Percentiles rank a stretch among this genome's conserved stretches.
These are phyloP conservation scores for Chaetomiaceae sp. DNA, from an alignment of 2,329 filamentous ascomycete genomes.

Conservation along the genomic window DNA sequence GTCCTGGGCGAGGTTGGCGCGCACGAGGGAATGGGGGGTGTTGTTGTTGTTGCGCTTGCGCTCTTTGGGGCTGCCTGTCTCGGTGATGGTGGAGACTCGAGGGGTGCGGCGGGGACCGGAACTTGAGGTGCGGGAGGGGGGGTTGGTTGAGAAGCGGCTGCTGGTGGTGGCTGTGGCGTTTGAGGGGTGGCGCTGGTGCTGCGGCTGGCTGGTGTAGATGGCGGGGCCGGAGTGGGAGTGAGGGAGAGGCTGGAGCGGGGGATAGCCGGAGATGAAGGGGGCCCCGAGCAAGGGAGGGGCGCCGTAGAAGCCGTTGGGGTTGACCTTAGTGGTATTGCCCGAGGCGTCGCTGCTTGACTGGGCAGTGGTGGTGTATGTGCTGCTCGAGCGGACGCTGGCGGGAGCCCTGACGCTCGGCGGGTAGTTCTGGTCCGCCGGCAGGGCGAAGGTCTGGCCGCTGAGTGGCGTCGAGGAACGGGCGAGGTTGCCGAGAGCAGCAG, in stretches of 20 bases:
- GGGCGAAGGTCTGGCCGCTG: neutral
- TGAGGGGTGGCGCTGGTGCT: neutral
- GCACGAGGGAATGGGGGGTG: neutral
- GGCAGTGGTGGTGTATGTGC: neutral
- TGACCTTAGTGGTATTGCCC: neutral
- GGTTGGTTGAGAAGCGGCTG: neutral
- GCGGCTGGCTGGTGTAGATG: neutral
- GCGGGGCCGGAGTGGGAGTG: neutral
- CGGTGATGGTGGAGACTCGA: neutral
- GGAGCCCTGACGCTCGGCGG: neutral
- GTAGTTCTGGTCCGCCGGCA: neutral
- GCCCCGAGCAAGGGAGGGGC: neutral
- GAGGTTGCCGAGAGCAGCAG: neutral
- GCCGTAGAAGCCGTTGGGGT: neutral
- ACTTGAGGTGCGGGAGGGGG: neutral
- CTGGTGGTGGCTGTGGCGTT: neutral
- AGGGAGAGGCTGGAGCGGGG: neutral
- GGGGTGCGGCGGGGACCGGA: neutral
- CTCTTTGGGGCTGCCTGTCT: slow-evolving; percentile 12
- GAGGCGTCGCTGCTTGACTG: neutral
- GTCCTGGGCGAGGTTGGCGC: neutral
- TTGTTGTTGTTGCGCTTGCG: slow-evolving; percentile 1
- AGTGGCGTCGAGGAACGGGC: slow-evolving; percentile 1
- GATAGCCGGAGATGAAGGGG: neutral
- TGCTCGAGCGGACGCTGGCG: neutral